These are phyloP conservation scores for Metschnikowia gelsemii DNA, from an alignment of 805 yeast genomes.

Conservation along the genomic window DNA sequence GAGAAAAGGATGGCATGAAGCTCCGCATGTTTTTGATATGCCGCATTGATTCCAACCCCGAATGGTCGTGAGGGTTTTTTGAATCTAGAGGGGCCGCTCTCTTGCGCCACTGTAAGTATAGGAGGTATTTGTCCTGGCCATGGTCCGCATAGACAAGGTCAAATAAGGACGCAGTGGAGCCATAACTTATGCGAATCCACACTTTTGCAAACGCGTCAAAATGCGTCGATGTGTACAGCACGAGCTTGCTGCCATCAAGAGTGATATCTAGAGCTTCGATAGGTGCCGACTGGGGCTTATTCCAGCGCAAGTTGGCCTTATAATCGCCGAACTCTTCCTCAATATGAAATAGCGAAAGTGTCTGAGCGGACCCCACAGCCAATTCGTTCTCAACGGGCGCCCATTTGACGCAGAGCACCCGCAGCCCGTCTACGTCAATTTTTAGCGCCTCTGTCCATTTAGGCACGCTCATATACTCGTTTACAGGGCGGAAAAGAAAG, in stretches of 20 bases:
- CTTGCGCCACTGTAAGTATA: constrained; percentile 40
- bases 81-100: background rate
- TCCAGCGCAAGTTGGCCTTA: constrained; percentile 42
- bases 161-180: constrained; percentile 56
- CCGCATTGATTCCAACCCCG: constrained; percentile 26
- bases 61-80: constrained; percentile 34
- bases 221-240: constrained; percentile 55
- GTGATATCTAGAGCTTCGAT: constrained; percentile 59
- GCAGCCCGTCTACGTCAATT: constrained; percentile 13
- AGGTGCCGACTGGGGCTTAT: constrained; percentile 56
- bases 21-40: constrained; percentile 36
- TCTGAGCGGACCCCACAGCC: constrained; percentile 53
- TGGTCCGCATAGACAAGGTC: constrained; percentile 71
- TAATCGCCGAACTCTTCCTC: constrained; percentile 47
- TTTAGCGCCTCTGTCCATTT: constrained; percentile 45
- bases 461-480: constrained; percentile 44
- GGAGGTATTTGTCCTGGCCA: constrained; percentile 47
- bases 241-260: constrained; percentile 62
- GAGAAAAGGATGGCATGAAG: constrained; percentile 30
- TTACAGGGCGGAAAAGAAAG: constrained; percentile 54
- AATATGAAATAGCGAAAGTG: constrained; percentile 54
- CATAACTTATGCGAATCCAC: constrained; percentile 75
- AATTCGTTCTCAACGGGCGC: constrained; percentile 54
- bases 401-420: constrained; percentile 48
- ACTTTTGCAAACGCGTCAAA: constrained; percentile 69